A percentile compares a stretch with the other conserved stretches of the same genome.
Conservation (phyloP, 768 basidiomycete genomes). For the Lentinula guzmanii region DNA sequence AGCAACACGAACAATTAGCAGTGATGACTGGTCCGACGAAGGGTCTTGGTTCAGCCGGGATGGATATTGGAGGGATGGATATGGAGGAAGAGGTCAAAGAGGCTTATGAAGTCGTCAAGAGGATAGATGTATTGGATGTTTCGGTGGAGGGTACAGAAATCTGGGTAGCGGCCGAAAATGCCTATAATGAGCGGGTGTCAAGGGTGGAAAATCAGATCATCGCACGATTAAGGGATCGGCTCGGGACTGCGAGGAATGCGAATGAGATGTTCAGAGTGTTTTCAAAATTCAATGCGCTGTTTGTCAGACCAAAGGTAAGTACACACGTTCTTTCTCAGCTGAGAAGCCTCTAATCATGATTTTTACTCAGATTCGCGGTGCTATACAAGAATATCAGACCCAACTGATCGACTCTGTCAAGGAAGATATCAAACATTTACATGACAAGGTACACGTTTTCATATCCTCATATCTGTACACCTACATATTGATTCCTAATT, state of each 20-base stretch:
- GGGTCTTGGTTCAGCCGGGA: slow-evolving; percentile 64
- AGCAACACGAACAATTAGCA: slow-evolving; percentile 95
- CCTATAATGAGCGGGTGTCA: slow-evolving; percentile 96
- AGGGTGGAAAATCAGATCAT: slow-evolving; percentile 99
- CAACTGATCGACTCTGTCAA: slow-evolving; percentile 98
- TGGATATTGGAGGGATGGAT: slow-evolving; percentile 85
- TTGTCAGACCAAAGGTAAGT: slow-evolving; percentile 88
- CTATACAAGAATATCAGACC: slow-evolving; percentile 98
- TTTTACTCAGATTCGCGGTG: slow-evolving; percentile 75
- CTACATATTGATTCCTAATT: not conserved
- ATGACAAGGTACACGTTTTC: slow-evolving; percentile 64
- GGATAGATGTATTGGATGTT: slow-evolving; percentile 94
- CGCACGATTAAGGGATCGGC: slow-evolving; percentile 80
- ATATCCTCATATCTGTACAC: not conserved
- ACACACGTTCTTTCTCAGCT: not conserved
- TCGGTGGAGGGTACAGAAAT: slow-evolving; percentile 92
- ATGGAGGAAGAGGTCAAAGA: slow-evolving; percentile 98
- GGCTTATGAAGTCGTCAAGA: slow-evolving; percentile 95
- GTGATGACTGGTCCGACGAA: slow-evolving; percentile 96
- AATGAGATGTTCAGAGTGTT: slow-evolving; percentile 99
- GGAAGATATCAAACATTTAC: slow-evolving; percentile 92
- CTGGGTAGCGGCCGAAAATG: slow-evolving; percentile 95
- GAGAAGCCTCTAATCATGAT: not conserved
- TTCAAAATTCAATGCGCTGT: slow-evolving; percentile 95
- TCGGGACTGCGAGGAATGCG: slow-evolving; percentile 94